Percentiles rank a stretch among this genome's conserved stretches.
Conservation (phyloP, 140 eudicot genomes). For the Cichorium intybus region DNA sequence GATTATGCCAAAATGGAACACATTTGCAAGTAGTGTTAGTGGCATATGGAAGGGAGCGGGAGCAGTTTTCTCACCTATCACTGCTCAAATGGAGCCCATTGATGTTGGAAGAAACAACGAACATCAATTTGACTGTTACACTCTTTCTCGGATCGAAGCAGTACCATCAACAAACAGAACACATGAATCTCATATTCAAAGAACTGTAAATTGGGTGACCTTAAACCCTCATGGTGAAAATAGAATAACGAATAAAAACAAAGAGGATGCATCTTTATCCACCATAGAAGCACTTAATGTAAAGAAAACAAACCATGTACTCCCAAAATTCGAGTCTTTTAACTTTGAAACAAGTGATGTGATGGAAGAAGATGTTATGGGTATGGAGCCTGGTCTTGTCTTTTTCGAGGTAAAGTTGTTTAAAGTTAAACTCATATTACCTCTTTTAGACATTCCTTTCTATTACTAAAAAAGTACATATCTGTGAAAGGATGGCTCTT, state of each 20-base stretch:
- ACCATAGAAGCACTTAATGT: constrained; percentile 30
- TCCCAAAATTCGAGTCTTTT: constrained; percentile 88
- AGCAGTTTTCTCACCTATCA: constrained; percentile 93
- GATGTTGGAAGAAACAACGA: constrained; percentile 74
- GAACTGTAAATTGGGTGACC: constrained; percentile 86
- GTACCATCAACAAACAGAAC: constrained; percentile 41
- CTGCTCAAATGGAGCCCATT: constrained; percentile 96
- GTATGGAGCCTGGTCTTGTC: constrained; percentile 95
- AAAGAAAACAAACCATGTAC: constrained; percentile 21
- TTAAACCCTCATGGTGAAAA: constrained; percentile 87
- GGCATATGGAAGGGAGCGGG: constrained; percentile 99
- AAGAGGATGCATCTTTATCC: constrained; percentile 34
- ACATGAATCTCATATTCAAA: constrained; percentile 46
- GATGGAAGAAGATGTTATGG: constrained; percentile 97
- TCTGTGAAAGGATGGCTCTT: constrained; percentile 61
- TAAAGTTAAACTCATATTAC: background rate
- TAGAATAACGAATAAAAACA: constrained; percentile 30
- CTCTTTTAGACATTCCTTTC: constrained; percentile 11
- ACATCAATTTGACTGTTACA: constrained; percentile 85
- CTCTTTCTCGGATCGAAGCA: constrained; percentile 73
- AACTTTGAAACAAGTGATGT: constrained; percentile 75
- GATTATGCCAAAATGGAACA: constrained; percentile 82
- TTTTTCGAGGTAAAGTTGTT: constrained; percentile 77
- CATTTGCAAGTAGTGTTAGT: constrained; percentile 88
- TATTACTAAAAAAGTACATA: background rate